These are phyloP conservation scores for Carex myosuroides DNA, from an alignment of 176 grass and related monocot genomes.

Conservation along the genomic window DNA sequence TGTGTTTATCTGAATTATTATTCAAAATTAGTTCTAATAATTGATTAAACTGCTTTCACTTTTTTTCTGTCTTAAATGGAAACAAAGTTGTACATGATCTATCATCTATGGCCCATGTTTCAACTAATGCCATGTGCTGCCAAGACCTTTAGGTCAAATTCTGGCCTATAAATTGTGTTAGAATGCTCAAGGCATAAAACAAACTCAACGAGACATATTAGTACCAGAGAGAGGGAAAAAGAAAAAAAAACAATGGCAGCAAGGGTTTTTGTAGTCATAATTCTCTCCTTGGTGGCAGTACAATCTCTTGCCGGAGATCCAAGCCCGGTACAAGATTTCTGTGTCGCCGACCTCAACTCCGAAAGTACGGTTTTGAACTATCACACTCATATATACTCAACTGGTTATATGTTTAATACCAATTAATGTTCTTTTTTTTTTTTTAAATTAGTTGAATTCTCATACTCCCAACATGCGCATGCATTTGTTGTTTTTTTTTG, in stretches of 20 bases:
- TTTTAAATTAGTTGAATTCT: background rate
- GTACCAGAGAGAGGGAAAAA: background rate
- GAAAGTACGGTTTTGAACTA: background rate
- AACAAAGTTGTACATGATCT: background rate
- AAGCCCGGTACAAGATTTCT: conserved; percentile 30
- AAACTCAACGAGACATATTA: background rate
- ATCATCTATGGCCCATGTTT: conserved; percentile 3
- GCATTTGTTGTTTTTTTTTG: background rate
- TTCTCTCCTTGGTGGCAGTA: background rate
- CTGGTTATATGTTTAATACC: background rate
- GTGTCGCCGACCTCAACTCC: conserved; percentile 8
- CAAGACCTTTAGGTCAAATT: background rate
- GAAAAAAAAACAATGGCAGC: conserved; percentile 11
- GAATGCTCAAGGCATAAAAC: background rate
- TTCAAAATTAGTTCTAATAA: background rate
- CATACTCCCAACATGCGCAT: background rate
- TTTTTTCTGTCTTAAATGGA: background rate
- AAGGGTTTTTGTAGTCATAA: conserved; percentile 9
- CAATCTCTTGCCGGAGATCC: conserved; percentile 21
- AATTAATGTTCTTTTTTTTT: background rate
- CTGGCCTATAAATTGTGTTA: conserved; percentile 8
- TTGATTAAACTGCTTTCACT: background rate
- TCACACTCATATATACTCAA: background rate
- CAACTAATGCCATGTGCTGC: conserved; percentile 8
- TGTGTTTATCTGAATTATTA: background rate